A percentile compares a stretch with the other conserved stretches of the same genome.
Conservation (phyloP, 495 filamentous ascomycete species). For the Amphirosellinia nigrospora region DNA sequence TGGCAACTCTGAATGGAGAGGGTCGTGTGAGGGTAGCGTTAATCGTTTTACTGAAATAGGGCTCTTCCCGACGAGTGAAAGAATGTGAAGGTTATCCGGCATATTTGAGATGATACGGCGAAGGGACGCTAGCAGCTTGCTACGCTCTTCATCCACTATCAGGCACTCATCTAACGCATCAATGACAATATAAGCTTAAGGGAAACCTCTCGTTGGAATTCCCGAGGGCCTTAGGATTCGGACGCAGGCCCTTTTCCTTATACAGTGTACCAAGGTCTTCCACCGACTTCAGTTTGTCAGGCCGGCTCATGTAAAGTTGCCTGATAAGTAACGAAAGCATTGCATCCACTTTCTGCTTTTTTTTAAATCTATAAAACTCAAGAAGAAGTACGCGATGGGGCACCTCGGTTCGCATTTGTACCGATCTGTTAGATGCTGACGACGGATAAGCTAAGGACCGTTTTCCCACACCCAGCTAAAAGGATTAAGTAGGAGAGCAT, state of each 20-base stretch:
- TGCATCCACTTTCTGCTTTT: slow-evolving; percentile 25
- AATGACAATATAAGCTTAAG: slow-evolving; percentile 29
- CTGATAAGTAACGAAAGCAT: slow-evolving; percentile 31
- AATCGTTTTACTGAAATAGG: background rate
- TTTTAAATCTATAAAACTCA: slow-evolving; percentile 30
- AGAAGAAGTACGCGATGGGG: slow-evolving; percentile 31
- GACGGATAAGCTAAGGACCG: slow-evolving; percentile 26
- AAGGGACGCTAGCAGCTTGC: slow-evolving; percentile 17
- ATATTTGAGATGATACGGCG: background rate
- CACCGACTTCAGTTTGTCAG: background rate
- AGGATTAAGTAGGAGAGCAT: slow-evolving; percentile 28
- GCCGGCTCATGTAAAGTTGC: slow-evolving; percentile 23
- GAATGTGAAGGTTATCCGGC: slow-evolving; percentile 16
- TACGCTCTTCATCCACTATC: slow-evolving; percentile 18
- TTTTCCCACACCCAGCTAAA: slow-evolving; percentile 24
- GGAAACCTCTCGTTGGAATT: background rate
- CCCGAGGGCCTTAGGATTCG: slow-evolving; percentile 13
- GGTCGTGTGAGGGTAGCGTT: background rate
- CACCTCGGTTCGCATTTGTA: background rate
- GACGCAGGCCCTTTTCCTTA: background rate
- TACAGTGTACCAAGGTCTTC: background rate
- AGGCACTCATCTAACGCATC: slow-evolving; percentile 39
- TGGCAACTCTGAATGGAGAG: background rate
- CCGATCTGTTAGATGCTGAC: slow-evolving; percentile 17
- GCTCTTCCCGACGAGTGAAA: slow-evolving; percentile 21